phyloP scores from a whole-genome alignment of 2,329 filamentous ascomycete species.

The Clarireedia hainanense region DNA sequence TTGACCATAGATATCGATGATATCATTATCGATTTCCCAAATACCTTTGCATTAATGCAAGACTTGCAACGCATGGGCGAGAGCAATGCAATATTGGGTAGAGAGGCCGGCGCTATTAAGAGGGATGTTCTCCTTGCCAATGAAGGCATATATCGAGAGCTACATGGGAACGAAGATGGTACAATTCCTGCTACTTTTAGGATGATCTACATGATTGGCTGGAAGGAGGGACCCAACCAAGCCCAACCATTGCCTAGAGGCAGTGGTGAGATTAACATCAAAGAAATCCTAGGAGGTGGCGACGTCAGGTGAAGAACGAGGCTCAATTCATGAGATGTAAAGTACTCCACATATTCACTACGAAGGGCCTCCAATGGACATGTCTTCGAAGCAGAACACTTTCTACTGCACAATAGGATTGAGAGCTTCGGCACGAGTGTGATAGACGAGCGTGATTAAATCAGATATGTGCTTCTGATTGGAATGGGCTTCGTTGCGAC shows the following conservation, averaged over 20 bases:
- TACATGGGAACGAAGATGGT: conserved; percentile 77
- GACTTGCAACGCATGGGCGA: conserved; percentile 97
- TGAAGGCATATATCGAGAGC: conserved; percentile 77
- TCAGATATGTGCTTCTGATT: no score
- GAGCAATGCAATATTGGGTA: conserved; percentile 77
- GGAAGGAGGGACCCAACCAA: conserved; percentile 79
- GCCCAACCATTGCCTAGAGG: conserved; percentile 73
- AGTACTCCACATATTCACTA: no score
- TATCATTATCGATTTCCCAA: conserved; percentile 89
- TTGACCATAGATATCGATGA: conserved; percentile 96
- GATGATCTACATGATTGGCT: conserved; percentile 98
- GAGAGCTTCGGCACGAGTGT: no score
- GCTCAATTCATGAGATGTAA: no score
- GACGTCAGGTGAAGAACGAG: conserved; percentile 19
- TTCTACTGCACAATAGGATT: no score
- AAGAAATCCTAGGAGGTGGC: conserved; percentile 58
- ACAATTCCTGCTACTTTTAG: conserved; percentile 84
- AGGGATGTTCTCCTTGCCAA: conserved; percentile 81
- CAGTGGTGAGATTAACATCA: conserved; percentile 79
- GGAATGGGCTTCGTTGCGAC: no score
- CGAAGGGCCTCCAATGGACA: no score
- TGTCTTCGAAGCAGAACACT: no score
- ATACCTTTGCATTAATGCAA: conserved; percentile 83
- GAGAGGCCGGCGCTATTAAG: conserved; percentile 70
- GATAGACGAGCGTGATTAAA: no score